These are phyloP conservation scores for Fusarium circinatum DNA, from an alignment of 2,329 filamentous ascomycete genomes.

Conservation along the genomic window DNA sequence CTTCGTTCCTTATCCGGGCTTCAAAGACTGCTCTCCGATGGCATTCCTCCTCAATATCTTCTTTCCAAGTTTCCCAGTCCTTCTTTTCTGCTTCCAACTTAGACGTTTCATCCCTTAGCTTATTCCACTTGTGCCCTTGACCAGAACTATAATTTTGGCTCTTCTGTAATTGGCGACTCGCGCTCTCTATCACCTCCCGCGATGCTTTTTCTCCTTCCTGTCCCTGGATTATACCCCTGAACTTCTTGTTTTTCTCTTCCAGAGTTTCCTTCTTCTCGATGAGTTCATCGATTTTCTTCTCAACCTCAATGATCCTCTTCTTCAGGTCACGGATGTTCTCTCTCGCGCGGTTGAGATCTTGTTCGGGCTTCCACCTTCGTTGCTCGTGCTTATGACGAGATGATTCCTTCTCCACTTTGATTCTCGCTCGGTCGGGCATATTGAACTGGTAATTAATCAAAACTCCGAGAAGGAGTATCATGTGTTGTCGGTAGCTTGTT, in stretches of 20 bases:
- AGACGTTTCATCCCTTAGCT: background rate
- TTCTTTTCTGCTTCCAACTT: background rate
- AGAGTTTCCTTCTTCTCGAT: rapidly evolving
- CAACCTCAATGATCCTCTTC: background rate
- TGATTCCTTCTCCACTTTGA: background rate
- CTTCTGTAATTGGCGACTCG: background rate
- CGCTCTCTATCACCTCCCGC: background rate
- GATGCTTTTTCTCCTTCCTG: background rate
- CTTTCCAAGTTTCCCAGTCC: background rate
- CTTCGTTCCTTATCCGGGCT: background rate
- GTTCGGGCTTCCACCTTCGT: background rate
- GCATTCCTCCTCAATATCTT: background rate
- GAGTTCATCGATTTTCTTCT: rapidly evolving
- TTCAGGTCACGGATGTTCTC: background rate
- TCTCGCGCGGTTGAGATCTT: background rate
- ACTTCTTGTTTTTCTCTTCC: rapidly evolving
- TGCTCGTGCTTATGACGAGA: background rate
- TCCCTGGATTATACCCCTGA: background rate
- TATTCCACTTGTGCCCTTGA: background rate
- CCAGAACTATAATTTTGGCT: background rate
- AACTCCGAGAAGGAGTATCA: rapidly evolving
- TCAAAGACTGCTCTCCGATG: background rate
- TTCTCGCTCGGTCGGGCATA: background rate
- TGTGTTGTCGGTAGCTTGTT: background rate
- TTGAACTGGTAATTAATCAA: background rate